These are phyloP conservation scores for Aspergillus thermomutatus DNA, from an alignment of 2,329 filamentous ascomycete genomes.

Conservation along the genomic window DNA sequence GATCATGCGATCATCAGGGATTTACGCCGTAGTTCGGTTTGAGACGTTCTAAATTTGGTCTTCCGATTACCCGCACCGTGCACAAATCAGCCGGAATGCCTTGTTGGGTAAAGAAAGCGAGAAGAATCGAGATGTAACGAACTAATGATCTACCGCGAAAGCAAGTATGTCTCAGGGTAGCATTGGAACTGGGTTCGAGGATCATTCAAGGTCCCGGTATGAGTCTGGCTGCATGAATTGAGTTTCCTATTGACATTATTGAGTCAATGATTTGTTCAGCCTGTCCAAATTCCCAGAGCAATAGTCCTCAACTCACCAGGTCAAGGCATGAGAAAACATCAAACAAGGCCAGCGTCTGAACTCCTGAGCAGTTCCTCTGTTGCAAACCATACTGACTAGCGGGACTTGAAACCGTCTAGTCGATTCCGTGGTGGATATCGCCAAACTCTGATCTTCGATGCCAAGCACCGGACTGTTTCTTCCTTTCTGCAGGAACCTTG, in stretches of 20 bases:
- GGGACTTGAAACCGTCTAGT: neutral
- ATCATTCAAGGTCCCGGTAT: too few species aligned
- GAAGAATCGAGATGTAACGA: too few species aligned
- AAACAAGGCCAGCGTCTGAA: neutral
- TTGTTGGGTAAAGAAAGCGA: neutral
- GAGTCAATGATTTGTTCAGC: neutral
- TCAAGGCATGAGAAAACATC: neutral
- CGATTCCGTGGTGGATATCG: neutral
- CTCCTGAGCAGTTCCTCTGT: neutral
- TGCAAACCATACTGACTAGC: neutral
- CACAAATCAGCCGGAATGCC: neutral
- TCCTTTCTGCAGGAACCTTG: neutral
- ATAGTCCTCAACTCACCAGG: neutral
- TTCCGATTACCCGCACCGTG: neutral
- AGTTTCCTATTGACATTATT: too few species aligned
- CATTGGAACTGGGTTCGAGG: too few species aligned
- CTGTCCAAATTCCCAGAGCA: neutral
- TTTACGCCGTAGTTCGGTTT: neutral
- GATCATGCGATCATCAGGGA: neutral
- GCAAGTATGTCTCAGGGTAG: too few species aligned
- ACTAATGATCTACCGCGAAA: too few species aligned
- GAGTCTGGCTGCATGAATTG: too few species aligned
- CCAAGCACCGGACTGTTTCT: neutral
- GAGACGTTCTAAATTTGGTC: neutral
- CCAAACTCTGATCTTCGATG: neutral